Evolutionary conservation across 2,329 filamentous ascomycete genomes (phyloP).

Genomic region (Microsporum ferrugineum): DNA sequence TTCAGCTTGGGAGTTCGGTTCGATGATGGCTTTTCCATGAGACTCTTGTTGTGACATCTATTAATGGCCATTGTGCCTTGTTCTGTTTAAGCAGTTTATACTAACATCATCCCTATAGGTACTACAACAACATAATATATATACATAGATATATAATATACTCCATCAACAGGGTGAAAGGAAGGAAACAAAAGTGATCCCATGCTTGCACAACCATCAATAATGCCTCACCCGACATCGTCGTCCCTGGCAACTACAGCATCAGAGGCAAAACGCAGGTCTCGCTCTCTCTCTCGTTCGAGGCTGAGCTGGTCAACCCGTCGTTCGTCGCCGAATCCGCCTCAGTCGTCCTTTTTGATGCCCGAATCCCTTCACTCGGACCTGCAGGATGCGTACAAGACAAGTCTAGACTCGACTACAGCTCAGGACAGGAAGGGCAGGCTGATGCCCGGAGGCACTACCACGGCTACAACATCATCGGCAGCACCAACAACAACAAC

Average conservation of each 20-base stretch:
- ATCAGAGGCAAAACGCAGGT: slow-evolving; percentile 6
- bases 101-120: not conserved
- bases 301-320: slow-evolving; percentile 1
- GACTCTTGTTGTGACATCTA: not conserved
- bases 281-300: slow-evolving; percentile 4
- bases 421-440: not conserved
- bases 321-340: not conserved
- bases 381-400: not conserved
- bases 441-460: not conserved
- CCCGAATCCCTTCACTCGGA: not conserved
- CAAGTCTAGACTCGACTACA: not conserved
- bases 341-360: slow-evolving; percentile 2
- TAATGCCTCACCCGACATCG: slow-evolving; percentile 2
- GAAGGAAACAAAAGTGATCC: not conserved
- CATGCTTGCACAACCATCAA: slow-evolving; percentile 3
- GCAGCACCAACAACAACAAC: not conserved
- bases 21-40: not conserved
- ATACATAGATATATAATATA: not conserved
- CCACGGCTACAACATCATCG: not conserved
- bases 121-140: not conserved
- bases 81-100: not conserved
- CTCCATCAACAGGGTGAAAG: not conserved
- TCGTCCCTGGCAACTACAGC: not conserved
- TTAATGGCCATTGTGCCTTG: too few species aligned
- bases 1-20: not conserved